Evolutionary conservation across 2,329 filamentous ascomycete species (phyloP).

Genomic region (Aspergillus pseudoviridinutans): DNA sequence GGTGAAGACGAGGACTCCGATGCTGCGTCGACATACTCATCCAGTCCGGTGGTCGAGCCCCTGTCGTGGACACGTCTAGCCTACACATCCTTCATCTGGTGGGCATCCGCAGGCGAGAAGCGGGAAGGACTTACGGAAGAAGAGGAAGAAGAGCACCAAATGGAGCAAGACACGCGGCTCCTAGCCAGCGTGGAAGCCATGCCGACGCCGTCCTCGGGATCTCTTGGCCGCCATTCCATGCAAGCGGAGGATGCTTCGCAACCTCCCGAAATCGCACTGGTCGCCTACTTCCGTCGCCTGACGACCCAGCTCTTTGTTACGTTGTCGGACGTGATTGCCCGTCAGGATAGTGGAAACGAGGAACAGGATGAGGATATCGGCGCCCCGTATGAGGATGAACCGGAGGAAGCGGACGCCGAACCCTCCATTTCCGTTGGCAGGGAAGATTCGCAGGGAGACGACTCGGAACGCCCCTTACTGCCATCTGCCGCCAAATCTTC

Average conservation of each 20-base stretch:
- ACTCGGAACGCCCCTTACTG: constrained; percentile 25
- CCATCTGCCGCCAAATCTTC: not conserved
- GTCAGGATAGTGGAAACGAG: constrained; percentile 29
- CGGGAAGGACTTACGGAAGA: constrained; percentile 53
- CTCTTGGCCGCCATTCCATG: constrained; percentile 24
- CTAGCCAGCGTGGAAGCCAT: constrained; percentile 34
- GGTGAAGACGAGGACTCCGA: constrained; percentile 38
- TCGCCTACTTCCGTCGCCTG: constrained; percentile 48
- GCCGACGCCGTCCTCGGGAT: constrained; percentile 22
- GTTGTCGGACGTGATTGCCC: constrained; percentile 40
- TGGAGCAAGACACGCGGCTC: constrained; percentile 42
- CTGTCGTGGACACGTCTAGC: constrained; percentile 58
- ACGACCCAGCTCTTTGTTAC: constrained; percentile 45
- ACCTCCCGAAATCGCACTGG: constrained; percentile 45
- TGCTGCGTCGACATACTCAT: constrained; percentile 39
- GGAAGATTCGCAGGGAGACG: constrained; percentile 23
- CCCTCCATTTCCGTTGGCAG: constrained; percentile 21
- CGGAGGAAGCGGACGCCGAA: constrained; percentile 20
- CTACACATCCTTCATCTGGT: constrained; percentile 63
- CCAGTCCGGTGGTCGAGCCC: constrained; percentile 50
- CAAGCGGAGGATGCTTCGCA: constrained; percentile 24
- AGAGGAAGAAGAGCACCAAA: constrained; percentile 46
- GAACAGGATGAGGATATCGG: constrained; percentile 19
- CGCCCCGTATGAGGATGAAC: constrained; percentile 20
- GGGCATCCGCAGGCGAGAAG: constrained; percentile 62